A percentile compares a stretch with the other conserved stretches of the same genome.
phyloP scores from a whole-genome alignment of 139 green algal genomes.

The Mesotaenium endlicherianum region DNA sequence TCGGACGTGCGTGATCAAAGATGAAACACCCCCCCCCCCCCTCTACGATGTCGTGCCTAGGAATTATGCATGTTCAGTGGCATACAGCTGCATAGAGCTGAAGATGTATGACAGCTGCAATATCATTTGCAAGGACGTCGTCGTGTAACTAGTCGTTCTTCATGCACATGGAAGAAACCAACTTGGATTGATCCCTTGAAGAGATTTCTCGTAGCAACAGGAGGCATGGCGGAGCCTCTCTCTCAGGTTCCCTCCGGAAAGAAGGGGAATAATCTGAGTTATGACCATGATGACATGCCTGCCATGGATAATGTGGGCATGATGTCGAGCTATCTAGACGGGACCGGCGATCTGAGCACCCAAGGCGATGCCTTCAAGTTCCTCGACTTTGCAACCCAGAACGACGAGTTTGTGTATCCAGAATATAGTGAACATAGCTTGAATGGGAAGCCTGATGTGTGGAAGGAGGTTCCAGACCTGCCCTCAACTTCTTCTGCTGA shows the following conservation, averaged over 20 bases:
- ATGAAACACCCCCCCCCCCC: no score
- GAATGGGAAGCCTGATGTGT: not conserved
- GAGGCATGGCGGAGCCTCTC: constrained; percentile 7
- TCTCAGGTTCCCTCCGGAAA: not conserved
- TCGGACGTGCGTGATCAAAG: no score
- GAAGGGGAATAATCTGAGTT: not conserved
- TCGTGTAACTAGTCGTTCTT: no score
- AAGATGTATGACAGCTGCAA: no score
- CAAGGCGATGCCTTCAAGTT: constrained; percentile 43
- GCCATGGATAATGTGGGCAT: not conserved
- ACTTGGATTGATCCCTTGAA: no score
- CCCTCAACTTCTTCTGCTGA: not conserved
- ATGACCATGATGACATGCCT: not conserved
- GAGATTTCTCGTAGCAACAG: no score
- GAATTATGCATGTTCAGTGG: no score
- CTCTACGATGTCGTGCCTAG: no score
- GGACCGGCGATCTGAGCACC: not conserved
- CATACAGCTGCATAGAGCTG: no score
- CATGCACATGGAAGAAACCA: no score
- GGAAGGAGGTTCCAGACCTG: constrained; percentile 6
- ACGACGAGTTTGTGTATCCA: constrained; percentile 34
- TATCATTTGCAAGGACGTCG: no score
- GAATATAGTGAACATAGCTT: constrained; percentile 30
- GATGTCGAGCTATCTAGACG: constrained; percentile 8
- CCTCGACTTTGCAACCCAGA: constrained; percentile 30